Evolutionary conservation across 177 flowering plant genomes (phyloP).

Genomic region (Viscum album): DNA sequence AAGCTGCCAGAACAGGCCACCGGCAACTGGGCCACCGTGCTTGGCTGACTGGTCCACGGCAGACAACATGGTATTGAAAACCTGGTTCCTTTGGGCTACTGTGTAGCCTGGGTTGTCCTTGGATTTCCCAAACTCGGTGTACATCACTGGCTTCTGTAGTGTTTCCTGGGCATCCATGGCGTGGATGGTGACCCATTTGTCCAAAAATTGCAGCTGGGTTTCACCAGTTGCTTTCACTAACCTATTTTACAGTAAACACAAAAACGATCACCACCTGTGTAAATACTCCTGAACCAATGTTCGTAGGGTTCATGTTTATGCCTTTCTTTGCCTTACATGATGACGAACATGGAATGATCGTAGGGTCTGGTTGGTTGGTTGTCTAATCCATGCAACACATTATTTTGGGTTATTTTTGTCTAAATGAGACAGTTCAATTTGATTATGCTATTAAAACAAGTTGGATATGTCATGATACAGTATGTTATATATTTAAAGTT

Average conservation of each 20-base stretch:
- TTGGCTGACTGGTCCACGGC: slow-evolving; percentile 49
- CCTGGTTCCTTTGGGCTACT: slow-evolving; percentile 38
- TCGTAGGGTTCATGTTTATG: slow-evolving; percentile 14
- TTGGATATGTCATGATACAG: no score
- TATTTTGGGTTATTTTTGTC: no score
- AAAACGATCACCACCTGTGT: no score
- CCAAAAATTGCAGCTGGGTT: slow-evolving; percentile 38
- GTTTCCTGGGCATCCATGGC: slow-evolving; percentile 46
- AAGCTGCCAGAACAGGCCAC: slow-evolving; percentile 82
- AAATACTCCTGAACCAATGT: slow-evolving; percentile 3
- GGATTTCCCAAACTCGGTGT: slow-evolving; percentile 75
- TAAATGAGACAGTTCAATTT: no score
- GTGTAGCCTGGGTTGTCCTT: slow-evolving; percentile 37
- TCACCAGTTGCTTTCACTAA: slow-evolving; percentile 36
- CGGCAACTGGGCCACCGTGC: slow-evolving; percentile 62
- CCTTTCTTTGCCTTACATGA: slow-evolving; percentile 14
- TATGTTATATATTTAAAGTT: no score
- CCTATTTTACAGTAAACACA: slow-evolving; percentile 26
- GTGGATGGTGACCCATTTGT: slow-evolving; percentile 49
- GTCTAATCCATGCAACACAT: no score
- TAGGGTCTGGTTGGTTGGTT: no score
- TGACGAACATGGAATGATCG: no score
- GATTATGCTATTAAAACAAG: no score
- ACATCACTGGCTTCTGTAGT: slow-evolving; percentile 48
- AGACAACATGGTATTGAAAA: slow-evolving; percentile 39